Percentiles rank a stretch among this genome's conserved stretches.
Evolutionary conservation across 1,284 basidiomycete species (phyloP).

Genomic region (Cystobasidium slooffiae): DNA sequence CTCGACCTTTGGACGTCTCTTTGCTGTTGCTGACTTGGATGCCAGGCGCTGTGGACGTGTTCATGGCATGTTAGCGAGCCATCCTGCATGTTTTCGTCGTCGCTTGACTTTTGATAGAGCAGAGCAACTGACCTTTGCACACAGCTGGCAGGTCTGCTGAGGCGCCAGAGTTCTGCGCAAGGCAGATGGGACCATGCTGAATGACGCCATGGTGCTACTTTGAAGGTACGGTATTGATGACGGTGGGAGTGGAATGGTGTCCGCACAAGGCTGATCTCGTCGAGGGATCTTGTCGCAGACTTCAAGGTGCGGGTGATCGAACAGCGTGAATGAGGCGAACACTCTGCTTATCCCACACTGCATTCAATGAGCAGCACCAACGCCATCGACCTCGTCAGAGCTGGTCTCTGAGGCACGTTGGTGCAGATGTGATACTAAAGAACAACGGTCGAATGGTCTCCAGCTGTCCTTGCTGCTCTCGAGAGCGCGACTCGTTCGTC

Average conservation of each 20-base stretch:
- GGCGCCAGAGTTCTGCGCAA: slow-evolving; percentile 2
- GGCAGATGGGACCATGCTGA: not conserved
- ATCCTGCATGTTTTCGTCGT: not conserved
- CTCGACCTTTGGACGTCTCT: slow-evolving; percentile 26
- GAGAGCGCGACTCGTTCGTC: slow-evolving; percentile 30
- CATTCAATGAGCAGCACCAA: not conserved
- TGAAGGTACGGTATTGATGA: not conserved
- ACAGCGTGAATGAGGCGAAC: too few species aligned
- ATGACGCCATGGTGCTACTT: not conserved
- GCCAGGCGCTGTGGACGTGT: slow-evolving; percentile 28
- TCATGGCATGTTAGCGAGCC: not conserved
- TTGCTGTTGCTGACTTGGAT: slow-evolving; percentile 34
- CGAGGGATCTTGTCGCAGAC: too few species aligned
- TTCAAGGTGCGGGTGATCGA: too few species aligned
- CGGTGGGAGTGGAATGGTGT: not conserved
- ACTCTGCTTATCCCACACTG: too few species aligned
- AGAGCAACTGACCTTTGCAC: slow-evolving; percentile 34
- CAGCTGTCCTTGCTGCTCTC: slow-evolving; percentile 24
- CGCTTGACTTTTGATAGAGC: not conserved
- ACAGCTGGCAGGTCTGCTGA: slow-evolving; percentile 35
- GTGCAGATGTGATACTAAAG: not conserved
- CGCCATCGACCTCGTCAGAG: not conserved
- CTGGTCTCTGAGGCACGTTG: not conserved
- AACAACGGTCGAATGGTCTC: slow-evolving; percentile 14
- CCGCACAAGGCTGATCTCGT: not conserved